Conservation (phyloP, 345 rosid species). For the Lenwebbia sp. region DNA sequence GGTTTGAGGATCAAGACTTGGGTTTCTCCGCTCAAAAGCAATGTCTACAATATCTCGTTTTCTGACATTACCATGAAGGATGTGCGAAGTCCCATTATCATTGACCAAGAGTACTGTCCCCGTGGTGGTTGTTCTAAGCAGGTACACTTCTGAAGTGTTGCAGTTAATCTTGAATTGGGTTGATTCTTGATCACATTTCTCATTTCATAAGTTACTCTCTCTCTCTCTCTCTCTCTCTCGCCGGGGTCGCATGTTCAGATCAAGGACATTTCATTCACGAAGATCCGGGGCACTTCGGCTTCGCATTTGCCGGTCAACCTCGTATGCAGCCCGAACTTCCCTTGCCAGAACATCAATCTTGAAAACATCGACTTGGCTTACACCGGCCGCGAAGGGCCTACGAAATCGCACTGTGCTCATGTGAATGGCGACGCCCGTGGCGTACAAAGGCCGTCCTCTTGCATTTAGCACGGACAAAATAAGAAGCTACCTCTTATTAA, state of each 20-base stretch:
- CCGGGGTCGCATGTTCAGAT: constrained; percentile 1
- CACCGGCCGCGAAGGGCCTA: background rate
- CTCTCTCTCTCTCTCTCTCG: background rate
- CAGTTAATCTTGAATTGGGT: background rate
- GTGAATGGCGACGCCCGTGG: background rate
- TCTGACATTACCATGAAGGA: constrained; percentile 10
- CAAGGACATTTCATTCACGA: background rate
- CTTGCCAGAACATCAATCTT: constrained; percentile 8
- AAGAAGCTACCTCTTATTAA: background rate
- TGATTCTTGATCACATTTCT: background rate
- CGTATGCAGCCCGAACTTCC: constrained; percentile 2
- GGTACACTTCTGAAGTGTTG: background rate
- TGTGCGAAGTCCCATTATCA: constrained; percentile 22
- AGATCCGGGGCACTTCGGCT: constrained; percentile 12
- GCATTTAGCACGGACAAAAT: background rate
- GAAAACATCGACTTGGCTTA: constrained; percentile 2
- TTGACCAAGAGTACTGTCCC: constrained; percentile 35
- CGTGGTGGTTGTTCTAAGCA: background rate
- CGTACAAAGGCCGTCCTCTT: background rate
- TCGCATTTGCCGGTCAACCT: constrained; percentile 4
- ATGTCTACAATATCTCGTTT: constrained; percentile 7
- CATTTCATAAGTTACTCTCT: background rate
- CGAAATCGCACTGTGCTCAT: background rate
- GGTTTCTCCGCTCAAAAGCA: background rate
- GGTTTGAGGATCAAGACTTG: constrained; percentile 36